A percentile compares a stretch with the other conserved stretches of the same genome.
Conservation (phyloP, 2,329 filamentous ascomycete species). For the Paracoccidioides brasiliensis region DNA sequence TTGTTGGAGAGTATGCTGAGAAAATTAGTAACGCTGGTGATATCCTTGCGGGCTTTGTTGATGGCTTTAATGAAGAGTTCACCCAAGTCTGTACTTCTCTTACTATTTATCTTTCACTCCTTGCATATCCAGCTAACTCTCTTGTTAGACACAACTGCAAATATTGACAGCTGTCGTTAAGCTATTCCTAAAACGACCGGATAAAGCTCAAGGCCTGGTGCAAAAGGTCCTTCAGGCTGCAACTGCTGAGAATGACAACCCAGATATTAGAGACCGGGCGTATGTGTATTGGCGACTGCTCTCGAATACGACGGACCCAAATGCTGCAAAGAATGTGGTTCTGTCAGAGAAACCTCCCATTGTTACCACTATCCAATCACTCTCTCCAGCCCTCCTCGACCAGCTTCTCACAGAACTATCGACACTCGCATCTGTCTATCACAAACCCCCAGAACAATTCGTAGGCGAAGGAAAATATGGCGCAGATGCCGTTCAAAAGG, state of each 20-base stretch:
- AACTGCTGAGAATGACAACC: constrained; percentile 92
- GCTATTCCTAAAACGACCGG: constrained; percentile 91
- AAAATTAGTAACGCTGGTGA: constrained; percentile 99
- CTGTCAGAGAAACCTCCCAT: constrained; percentile 92
- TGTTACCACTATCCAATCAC: constrained; percentile 79
- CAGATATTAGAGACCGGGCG: constrained; percentile 89
- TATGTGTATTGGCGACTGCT: constrained; percentile 97
- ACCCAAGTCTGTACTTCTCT: constrained; percentile 53
- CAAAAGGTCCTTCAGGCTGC: constrained; percentile 89
- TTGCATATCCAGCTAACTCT: constrained; percentile 13
- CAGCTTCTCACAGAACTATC: constrained; percentile 85
- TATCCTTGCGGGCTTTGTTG: constrained; percentile 81
- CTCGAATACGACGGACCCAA: constrained; percentile 65
- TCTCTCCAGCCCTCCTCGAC: constrained; percentile 72
- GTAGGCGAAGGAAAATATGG: constrained; percentile 89
- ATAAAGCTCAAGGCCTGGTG: constrained; percentile 78
- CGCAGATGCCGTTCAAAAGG: constrained; percentile 84
- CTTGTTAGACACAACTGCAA: constrained; percentile 74
- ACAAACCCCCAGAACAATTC: constrained; percentile 97
- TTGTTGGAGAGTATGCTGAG: constrained; percentile 96
- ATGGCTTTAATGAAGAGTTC: constrained; percentile 91
- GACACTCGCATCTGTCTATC: constrained; percentile 91
- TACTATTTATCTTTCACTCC: constrained; percentile 6
- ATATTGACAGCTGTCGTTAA: constrained; percentile 96
- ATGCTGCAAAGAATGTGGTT: constrained; percentile 84